These are phyloP conservation scores for Multifurca ochricompacta DNA, from an alignment of 768 basidiomycete species.

Conservation along the genomic window DNA sequence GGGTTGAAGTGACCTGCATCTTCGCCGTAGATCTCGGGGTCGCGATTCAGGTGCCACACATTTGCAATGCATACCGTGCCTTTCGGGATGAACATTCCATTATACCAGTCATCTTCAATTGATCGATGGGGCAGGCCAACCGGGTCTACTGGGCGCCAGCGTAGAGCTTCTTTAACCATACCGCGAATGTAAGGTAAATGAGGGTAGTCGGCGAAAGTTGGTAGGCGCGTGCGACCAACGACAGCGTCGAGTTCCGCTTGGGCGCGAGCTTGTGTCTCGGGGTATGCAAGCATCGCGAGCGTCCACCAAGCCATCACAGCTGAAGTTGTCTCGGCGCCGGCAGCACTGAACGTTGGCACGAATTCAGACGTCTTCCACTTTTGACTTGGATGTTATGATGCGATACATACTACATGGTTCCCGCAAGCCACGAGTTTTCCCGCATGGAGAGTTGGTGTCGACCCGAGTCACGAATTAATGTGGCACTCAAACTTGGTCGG, in stretches of 20 bases:
- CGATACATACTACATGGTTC: slow-evolving; percentile 21
- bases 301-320: slow-evolving; percentile 20
- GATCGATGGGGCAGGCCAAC: slow-evolving; percentile 19
- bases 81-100: slow-evolving; percentile 21
- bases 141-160: slow-evolving; percentile 20
- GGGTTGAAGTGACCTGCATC: slow-evolving; percentile 18
- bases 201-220: slow-evolving; percentile 14
- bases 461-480: slow-evolving; percentile 8
- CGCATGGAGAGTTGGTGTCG: slow-evolving; percentile 9
- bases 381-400: background rate
- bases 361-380: background rate
- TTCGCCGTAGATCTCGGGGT: slow-evolving; percentile 19
- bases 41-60: slow-evolving; percentile 19
- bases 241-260: slow-evolving; percentile 20
- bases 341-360: slow-evolving; percentile 6
- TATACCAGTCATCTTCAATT: slow-evolving; percentile 21
- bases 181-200: slow-evolving; percentile 20
- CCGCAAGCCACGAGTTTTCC: slow-evolving; percentile 21
- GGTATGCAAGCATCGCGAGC: slow-evolving; percentile 19
- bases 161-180: slow-evolving; percentile 19
- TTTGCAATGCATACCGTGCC: slow-evolving; percentile 19
- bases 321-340: slow-evolving; percentile 17
- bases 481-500: slow-evolving; percentile 11
- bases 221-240: slow-evolving; percentile 17
- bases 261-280: slow-evolving; percentile 14